A percentile compares a stretch with the other conserved stretches of the same genome.
Evolutionary conservation across 1,284 basidiomycete genomes (phyloP).

Genomic region (Cutaneotrichosporon cavernicola): DNA sequence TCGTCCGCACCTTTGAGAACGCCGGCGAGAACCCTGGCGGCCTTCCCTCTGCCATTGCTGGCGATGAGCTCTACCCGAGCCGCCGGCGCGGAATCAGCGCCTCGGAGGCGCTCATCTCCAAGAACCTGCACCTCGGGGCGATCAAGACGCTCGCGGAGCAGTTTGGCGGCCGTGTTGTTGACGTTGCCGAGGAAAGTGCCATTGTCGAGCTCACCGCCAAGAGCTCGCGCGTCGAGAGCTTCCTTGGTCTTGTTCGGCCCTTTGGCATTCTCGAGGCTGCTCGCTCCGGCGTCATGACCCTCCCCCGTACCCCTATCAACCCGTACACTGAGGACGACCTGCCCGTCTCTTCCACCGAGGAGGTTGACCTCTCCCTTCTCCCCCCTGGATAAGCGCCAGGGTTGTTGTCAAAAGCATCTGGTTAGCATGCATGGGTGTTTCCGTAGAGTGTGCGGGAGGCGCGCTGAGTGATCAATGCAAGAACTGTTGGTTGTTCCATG

Average conservation of each 20-base stretch:
- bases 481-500: not conserved
- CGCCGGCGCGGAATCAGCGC: conserved; percentile 49
- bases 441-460: not conserved
- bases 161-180: conserved; percentile 90
- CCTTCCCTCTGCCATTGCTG: conserved; percentile 66
- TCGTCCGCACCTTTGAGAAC: conserved; percentile 31
- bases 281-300: conserved; percentile 85
- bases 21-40: conserved; percentile 56
- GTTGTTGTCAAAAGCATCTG: conserved; percentile 13
- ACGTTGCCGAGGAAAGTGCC: conserved; percentile 88
- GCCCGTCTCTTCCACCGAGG: conserved; percentile 56
- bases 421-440: conserved; percentile 9
- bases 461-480: not conserved
- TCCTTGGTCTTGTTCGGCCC: conserved; percentile 85
- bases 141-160: conserved; percentile 81
- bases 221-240: conserved; percentile 85
- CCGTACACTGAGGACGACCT: conserved; percentile 64
- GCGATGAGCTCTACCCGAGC: conserved; percentile 33
- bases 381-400: conserved; percentile 70
- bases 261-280: conserved; percentile 95
- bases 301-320: conserved; percentile 87
- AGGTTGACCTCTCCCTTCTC: conserved; percentile 78
- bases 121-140: conserved; percentile 84
- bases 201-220: conserved; percentile 96
- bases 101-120: conserved; percentile 79